phyloP scores from a whole-genome alignment of 2,329 filamentous ascomycete genomes.

The Hypocrella siamensis region DNA sequence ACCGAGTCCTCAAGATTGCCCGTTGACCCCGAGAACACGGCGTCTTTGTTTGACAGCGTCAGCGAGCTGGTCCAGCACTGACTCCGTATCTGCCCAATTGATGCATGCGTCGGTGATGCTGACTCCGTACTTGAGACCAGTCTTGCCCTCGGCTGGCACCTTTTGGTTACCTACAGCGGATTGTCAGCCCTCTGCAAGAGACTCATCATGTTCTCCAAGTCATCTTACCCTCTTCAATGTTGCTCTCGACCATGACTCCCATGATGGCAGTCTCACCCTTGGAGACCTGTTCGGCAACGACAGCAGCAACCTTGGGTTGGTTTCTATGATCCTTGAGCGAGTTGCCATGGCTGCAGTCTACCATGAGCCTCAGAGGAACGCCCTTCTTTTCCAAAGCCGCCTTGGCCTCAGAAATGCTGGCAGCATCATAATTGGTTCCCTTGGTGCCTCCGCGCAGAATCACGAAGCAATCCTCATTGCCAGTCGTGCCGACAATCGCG shows the following conservation, averaged over 20 bases:
- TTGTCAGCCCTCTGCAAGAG: not conserved
- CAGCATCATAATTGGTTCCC: slow-evolving; percentile 84
- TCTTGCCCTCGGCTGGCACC: slow-evolving; percentile 72
- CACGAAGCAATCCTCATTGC: slow-evolving; percentile 95
- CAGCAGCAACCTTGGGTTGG: slow-evolving; percentile 81
- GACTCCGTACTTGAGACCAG: slow-evolving; percentile 79
- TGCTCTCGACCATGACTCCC: slow-evolving; percentile 98
- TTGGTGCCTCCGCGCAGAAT: slow-evolving; percentile 85
- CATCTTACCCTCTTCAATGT: slow-evolving; percentile 76
- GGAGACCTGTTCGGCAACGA: slow-evolving; percentile 69
- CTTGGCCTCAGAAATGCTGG: slow-evolving; percentile 74
- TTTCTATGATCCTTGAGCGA: slow-evolving; percentile 94
- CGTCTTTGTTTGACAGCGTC: slow-evolving; percentile 42
- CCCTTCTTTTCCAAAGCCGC: slow-evolving; percentile 60
- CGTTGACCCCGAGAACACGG: slow-evolving; percentile 11
- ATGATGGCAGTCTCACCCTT: slow-evolving; percentile 77
- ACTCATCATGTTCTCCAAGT: not conserved
- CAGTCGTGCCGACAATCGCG: slow-evolving; percentile 83
- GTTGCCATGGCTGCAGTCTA: slow-evolving; percentile 96
- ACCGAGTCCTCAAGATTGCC: slow-evolving; percentile 2
- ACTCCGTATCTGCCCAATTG: slow-evolving; percentile 77
- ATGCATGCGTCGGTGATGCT: slow-evolving; percentile 98
- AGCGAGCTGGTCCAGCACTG: slow-evolving; percentile 62
- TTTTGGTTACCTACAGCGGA: slow-evolving; percentile 58
- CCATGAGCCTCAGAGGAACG: slow-evolving; percentile 69